These are phyloP conservation scores for Grigorovia jiainica DNA, from an alignment of 805 yeast genomes.

Conservation along the genomic window DNA sequence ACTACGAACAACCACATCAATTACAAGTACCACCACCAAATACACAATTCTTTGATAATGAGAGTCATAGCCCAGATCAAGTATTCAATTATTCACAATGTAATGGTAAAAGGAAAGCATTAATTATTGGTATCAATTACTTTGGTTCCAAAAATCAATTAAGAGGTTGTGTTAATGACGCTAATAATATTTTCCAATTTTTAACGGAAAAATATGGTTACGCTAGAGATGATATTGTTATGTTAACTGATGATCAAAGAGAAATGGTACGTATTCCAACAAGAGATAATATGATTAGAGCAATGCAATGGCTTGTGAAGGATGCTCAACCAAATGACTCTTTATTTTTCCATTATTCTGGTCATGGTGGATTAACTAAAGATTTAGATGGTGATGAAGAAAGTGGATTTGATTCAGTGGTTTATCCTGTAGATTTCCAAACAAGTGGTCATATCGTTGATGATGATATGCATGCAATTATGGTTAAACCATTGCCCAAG, in stretches of 20 bases:
- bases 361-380: slow-evolving; percentile 72
- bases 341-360: slow-evolving; percentile 73
- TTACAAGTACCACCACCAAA: slow-evolving; percentile 7
- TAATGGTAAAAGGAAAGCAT: slow-evolving; percentile 63
- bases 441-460: slow-evolving; percentile 59
- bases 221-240: slow-evolving; percentile 44
- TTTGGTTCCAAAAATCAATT: slow-evolving; percentile 51
- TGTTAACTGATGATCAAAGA: slow-evolving; percentile 48
- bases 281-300: slow-evolving; percentile 58
- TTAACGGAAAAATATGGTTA: slow-evolving; percentile 40
- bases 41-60: slow-evolving; percentile 5
- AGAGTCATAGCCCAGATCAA: slow-evolving; percentile 7
- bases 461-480: slow-evolving; percentile 60
- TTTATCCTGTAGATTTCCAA: slow-evolving; percentile 68
- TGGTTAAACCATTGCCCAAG: slow-evolving; percentile 60
- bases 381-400: slow-evolving; percentile 70
- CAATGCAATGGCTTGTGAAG: slow-evolving; percentile 72
- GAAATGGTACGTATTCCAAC: slow-evolving; percentile 48
- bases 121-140: slow-evolving; percentile 72
- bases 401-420: slow-evolving; percentile 62
- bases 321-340: slow-evolving; percentile 72
- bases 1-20: slow-evolving; percentile 8
- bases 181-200: slow-evolving; percentile 40
- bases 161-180: slow-evolving; percentile 79
- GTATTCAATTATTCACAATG: slow-evolving; percentile 46